Percentiles rank a stretch among this genome's conserved stretches.
phyloP scores from a whole-genome alignment of 805 yeast species.

The Millerozyma miso region DNA sequence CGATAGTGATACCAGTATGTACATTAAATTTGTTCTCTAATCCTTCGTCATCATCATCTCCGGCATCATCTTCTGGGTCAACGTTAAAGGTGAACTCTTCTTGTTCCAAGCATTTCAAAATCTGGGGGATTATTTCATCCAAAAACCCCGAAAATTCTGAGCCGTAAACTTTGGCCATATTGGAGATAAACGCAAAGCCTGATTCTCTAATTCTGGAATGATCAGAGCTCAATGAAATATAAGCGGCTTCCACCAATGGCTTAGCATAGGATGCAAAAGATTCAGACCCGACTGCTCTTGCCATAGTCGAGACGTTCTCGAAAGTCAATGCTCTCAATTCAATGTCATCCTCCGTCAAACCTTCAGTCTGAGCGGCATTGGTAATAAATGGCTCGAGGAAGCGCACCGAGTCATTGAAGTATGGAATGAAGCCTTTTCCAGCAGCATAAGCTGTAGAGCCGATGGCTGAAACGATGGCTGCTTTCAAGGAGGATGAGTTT shows the following conservation, averaged over 20 bases:
- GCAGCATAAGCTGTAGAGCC: slow-evolving; percentile 97
- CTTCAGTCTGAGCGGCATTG: slow-evolving; percentile 63
- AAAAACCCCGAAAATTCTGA: slow-evolving; percentile 84
- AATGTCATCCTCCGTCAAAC: slow-evolving; percentile 81
- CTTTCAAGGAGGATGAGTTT: slow-evolving; percentile 65
- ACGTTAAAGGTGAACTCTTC: slow-evolving; percentile 72
- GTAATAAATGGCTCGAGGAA: slow-evolving; percentile 78
- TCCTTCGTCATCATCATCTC: slow-evolving; percentile 57
- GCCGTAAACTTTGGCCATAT: slow-evolving; percentile 93
- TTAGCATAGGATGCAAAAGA: slow-evolving; percentile 81
- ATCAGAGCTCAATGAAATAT: slow-evolving; percentile 69
- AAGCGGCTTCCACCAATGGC: slow-evolving; percentile 85
- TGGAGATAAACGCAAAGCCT: slow-evolving; percentile 88
- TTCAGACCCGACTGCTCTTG: slow-evolving; percentile 92
- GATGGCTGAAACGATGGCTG: slow-evolving; percentile 88
- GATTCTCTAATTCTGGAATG: slow-evolving; percentile 88
- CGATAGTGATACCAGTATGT: slow-evolving; percentile 92
- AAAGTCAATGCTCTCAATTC: slow-evolving; percentile 89
- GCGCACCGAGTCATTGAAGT: slow-evolving; percentile 75
- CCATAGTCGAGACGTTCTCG: slow-evolving; percentile 92
- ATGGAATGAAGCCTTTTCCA: slow-evolving; percentile 83
- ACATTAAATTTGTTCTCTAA: slow-evolving; percentile 72
- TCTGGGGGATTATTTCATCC: slow-evolving; percentile 76
- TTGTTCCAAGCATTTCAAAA: slow-evolving; percentile 78
- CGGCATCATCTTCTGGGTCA: slow-evolving; percentile 46